Conservation (phyloP, 164 flowering plant genomes). For the Magnolia changhungtana region DNA sequence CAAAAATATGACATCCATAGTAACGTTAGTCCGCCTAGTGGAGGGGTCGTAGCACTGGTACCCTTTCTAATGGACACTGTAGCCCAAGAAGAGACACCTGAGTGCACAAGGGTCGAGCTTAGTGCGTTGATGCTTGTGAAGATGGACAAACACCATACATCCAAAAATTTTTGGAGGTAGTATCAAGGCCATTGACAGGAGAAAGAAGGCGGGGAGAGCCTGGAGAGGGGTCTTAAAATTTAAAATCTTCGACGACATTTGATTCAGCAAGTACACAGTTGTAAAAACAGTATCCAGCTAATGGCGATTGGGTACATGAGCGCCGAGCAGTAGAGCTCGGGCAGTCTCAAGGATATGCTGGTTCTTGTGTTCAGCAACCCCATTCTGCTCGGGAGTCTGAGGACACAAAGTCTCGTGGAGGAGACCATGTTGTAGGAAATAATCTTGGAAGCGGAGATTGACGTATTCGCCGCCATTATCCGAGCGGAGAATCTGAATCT, state of each 20-base stretch:
- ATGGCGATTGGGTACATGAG: background rate
- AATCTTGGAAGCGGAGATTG: background rate
- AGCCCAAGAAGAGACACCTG: slow-evolving; percentile 9
- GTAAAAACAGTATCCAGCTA: background rate
- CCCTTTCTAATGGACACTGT: background rate
- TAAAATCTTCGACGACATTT: background rate
- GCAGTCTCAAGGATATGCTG: too few species aligned
- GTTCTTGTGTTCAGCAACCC: background rate
- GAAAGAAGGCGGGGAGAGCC: background rate
- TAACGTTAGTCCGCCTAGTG: background rate
- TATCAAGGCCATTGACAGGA: background rate
- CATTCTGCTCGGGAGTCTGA: background rate
- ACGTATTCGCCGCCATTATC: slow-evolving; percentile 7
- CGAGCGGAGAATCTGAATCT: background rate
- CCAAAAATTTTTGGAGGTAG: background rate
- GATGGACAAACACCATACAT: background rate
- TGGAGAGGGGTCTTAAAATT: background rate
- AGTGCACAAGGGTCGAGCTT: slow-evolving; percentile 7
- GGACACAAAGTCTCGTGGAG: background rate
- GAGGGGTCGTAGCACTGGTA: slow-evolving; percentile 3
- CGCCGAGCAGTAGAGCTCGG: background rate
- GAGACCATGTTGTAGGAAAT: background rate
- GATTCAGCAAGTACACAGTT: background rate
- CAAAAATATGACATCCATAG: slow-evolving; percentile 8
- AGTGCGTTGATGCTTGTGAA: background rate